Evolutionary conservation across 352 stramenopile species (phyloP), one percentile per base, ranked within the genome.

Genomic region (Phytophthora pistaciae): DNA sequence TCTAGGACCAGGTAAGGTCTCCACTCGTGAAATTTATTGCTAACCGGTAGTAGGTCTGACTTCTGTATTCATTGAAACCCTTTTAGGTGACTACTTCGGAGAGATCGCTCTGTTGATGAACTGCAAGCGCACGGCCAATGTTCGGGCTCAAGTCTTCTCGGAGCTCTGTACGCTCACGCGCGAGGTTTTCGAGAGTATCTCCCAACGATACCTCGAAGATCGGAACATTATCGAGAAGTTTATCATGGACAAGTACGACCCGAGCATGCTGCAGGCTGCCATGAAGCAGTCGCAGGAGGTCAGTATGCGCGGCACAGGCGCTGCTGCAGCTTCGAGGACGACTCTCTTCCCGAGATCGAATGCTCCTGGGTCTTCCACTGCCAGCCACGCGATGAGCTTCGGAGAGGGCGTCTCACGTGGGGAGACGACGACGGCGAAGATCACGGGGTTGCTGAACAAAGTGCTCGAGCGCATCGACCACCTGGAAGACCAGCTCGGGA

Each of bases 191-290:
- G 86, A 95, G 52, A 90, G 56, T 46, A 92, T 95, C 23, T 93
- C 85, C 14, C 64, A 85, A 38, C 84, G 87, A 0, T 95, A 93
- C 64, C 70, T 92, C 16, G 88, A 95, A 36, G 88, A 95, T 40
- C 84, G 88, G 16, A 87, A 69, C 33, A 90, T 93, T 56, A 95
- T 94, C 25, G 88, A 95, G 57, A 90, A 92, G 62, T 92, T 94
- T 63, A 95, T 95, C 68, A 93, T 93, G 77, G 82, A 94, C 74
- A 93, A 92, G 61, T 94, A 95, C 70, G 85, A 95, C 42, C 84
- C 86, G 1, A 64, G 70, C 0, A 93, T 95, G 83, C 66, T 95
- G 0, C 82, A 91, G 55, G 84, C 85, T 7, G 84, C 86, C 9
- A 85, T 95, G 78, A 91, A 92, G 58, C 86, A 93, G 68, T 91